Percentiles rank a stretch among this genome's conserved stretches.
phyloP scores from a whole-genome alignment of 305 asterid genomes.

The Fraxinus sp. region DNA sequence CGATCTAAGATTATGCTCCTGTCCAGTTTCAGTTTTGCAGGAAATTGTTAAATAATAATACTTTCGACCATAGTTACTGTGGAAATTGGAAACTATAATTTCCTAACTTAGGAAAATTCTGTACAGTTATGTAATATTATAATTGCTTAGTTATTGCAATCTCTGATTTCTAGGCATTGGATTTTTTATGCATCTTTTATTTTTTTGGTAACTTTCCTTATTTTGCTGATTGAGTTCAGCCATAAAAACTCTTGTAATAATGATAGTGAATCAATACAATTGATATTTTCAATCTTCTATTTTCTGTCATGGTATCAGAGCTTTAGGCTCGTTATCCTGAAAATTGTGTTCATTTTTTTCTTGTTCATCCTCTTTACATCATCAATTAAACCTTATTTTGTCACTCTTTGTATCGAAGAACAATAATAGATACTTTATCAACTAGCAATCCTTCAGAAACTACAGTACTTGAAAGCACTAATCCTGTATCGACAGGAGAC shows the following conservation, averaged over 20 bases:
- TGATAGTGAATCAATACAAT: no score
- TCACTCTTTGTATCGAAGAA: background rate
- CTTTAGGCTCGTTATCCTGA: no score
- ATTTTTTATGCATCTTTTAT: no score
- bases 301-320: no score
- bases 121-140: background rate
- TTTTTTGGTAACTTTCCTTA: no score
- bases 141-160: no score
- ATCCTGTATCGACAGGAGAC: background rate
- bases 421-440: background rate
- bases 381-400: background rate
- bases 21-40: background rate
- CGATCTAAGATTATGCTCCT: background rate
- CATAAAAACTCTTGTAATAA: no score
- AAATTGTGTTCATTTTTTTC: no score
- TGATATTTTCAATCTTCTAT: no score
- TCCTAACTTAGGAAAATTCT: background rate
- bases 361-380: background rate
- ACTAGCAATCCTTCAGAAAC: background rate
- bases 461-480: background rate
- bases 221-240: no score
- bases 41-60: background rate
- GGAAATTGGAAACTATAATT: no score
- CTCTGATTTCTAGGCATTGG: no score
- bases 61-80: background rate